Conservation (phyloP, 805 yeast species). For the Teunomyces pallodes region DNA sequence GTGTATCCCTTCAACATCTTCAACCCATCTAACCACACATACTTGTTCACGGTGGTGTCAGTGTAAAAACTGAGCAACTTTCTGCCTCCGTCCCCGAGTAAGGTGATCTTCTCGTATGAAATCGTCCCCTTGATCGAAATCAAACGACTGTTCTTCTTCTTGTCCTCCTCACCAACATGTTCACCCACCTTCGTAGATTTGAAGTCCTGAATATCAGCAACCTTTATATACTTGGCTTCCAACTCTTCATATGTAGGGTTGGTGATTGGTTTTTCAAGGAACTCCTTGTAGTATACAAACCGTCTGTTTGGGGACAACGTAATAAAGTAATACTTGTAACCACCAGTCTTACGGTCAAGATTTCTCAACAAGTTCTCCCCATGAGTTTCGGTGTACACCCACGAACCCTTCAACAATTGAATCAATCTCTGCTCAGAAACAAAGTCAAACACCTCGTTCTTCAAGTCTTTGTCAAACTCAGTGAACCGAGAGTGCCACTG, state of each 20-base stretch:
- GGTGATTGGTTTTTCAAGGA: slow-evolving; percentile 40
- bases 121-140: slow-evolving; percentile 57
- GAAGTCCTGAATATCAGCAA: slow-evolving; percentile 51
- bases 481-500: slow-evolving; percentile 47
- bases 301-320: slow-evolving; percentile 66
- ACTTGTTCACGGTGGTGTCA: slow-evolving; percentile 65
- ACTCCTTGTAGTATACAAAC: slow-evolving; percentile 60
- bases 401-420: slow-evolving; percentile 70
- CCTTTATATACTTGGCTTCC: slow-evolving; percentile 50
- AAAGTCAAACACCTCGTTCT: slow-evolving; percentile 61
- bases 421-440: slow-evolving; percentile 74
- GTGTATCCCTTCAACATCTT: slow-evolving; percentile 43
- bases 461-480: slow-evolving; percentile 49
- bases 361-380: slow-evolving; percentile 29
- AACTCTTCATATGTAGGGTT: slow-evolving; percentile 59
- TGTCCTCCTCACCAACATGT: slow-evolving; percentile 41
- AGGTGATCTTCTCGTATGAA: slow-evolving; percentile 54
- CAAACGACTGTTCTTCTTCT: slow-evolving; percentile 42
- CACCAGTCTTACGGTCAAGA: slow-evolving; percentile 19
- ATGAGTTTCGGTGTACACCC: slow-evolving; percentile 70
- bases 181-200: slow-evolving; percentile 48
- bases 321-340: slow-evolving; percentile 49
- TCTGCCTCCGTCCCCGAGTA: slow-evolving; percentile 43
- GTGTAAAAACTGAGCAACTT: slow-evolving; percentile 59
- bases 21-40: slow-evolving; percentile 78